Evolutionary conservation across 2,329 filamentous ascomycete genomes (phyloP), one percentile per base, ranked within the genome.

Genomic region (Cladophialophora chaetospira): DNA sequence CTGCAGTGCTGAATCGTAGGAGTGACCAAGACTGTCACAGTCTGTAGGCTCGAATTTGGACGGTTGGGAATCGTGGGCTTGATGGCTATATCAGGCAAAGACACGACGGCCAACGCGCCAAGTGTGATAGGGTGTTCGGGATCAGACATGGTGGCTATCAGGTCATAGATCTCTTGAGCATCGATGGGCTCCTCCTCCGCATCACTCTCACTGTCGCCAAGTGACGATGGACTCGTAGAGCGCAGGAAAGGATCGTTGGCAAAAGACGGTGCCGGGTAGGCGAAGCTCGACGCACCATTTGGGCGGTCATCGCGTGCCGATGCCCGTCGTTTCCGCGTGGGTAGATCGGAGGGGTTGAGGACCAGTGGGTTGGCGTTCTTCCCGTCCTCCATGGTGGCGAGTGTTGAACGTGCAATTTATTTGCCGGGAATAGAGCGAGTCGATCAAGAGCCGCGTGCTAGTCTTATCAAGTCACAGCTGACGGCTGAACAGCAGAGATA

Each of bases 1-100:
- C 90, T 96, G 78, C 94, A 99, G 74, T 97, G 94, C 13, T 93
- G 95, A 69, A 97, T 94, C 23, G 94, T 99, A 8, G 94, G 94
- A 9, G 94, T 99, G 65, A 99, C 88, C 68, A 96, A 84, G 40
- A 99, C 91, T 2, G 87, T 82, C 31, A 97, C 91, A 35, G 82
- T 85, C 79, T 87, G 75, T 78, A 91, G 77, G 82, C 82, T 69
- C 69, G 85, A 81, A 6, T 75, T 74, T 8, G 75, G 78, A 31
- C 77, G 77, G 59, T 78, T 77, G 31, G 82, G 82, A n/a, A 87
- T 81, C 5, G 88, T 82, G 46, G 86, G 83, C 42, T 78, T 79
- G 65, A 99, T 90, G 67, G 84, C 81, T 67, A 99, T 97, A 73
- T 99, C 94, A 28, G 89, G 87, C n/a, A 99, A 85, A 65, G 95